These are phyloP conservation scores for Verbena officinalis DNA, from an alignment of 257 asterid species.

Conservation along the genomic window DNA sequence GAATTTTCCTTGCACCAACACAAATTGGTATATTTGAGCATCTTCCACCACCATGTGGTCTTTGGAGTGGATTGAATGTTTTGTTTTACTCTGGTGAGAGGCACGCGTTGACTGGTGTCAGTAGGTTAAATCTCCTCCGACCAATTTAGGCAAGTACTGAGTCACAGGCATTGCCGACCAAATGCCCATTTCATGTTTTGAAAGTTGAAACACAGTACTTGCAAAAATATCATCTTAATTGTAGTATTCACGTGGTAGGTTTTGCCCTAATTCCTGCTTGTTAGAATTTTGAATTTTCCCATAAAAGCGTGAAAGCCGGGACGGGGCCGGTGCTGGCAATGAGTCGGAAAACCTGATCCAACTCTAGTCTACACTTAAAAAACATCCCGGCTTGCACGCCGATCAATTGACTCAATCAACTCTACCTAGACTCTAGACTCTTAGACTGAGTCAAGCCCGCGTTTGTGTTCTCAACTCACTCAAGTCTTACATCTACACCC, in stretches of 20 bases:
- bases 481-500: background rate
- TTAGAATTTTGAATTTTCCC: too few species aligned
- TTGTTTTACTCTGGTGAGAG: background rate
- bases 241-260: too few species aligned
- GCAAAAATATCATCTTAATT: too few species aligned
- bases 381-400: constrained; percentile 13
- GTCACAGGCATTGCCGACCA: too few species aligned
- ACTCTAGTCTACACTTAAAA: too few species aligned
- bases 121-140: background rate
- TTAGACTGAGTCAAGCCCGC: constrained; percentile 17
- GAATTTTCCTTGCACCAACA: too few species aligned
- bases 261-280: too few species aligned
- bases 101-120: background rate
- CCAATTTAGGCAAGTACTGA: background rate
- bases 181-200: too few species aligned
- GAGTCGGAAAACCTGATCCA: too few species aligned
- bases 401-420: constrained; percentile 38
- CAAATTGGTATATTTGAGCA: background rate
- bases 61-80: background rate
- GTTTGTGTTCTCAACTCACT: constrained; percentile 6
- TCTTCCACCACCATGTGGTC: background rate
- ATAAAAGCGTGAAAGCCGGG: constrained; percentile 9
- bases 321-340: background rate
- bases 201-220: too few species aligned
- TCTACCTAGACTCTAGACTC: too few species aligned